phyloP scores from a whole-genome alignment of 129 eudicot genomes.

The Oenanthe sinensis region DNA sequence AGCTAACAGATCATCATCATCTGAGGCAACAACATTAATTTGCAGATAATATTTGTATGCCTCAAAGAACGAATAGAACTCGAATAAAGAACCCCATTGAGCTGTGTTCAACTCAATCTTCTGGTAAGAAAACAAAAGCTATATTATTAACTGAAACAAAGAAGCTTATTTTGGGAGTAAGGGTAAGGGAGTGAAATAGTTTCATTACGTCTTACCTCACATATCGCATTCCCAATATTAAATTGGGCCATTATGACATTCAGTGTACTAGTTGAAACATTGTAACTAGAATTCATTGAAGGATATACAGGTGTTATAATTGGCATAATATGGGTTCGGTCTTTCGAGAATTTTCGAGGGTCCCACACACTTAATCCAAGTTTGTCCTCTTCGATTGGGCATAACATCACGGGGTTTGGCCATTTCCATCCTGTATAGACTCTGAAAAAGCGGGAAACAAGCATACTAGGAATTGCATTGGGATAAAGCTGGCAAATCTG shows the following conservation, averaged over 20 bases:
- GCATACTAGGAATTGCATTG: constrained; percentile 13
- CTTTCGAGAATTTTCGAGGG: background rate
- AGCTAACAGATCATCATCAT: background rate
- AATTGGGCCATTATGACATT: background rate
- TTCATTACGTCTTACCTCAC: background rate
- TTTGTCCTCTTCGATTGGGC: background rate
- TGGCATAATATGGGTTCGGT: background rate
- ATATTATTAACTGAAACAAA: background rate
- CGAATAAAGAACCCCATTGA: constrained; percentile 6
- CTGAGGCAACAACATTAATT: constrained; percentile 8
- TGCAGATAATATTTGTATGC: constrained; percentile 7
- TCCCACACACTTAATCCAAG: constrained; percentile 6
- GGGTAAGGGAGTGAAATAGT: background rate
- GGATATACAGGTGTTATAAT: constrained; percentile 12
- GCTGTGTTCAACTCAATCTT: constrained; percentile 9
- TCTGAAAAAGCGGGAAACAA: constrained; percentile 7
- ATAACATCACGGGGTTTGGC: constrained; percentile 9
- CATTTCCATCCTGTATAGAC: constrained; percentile 6
- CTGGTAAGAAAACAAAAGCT: constrained; percentile 8
- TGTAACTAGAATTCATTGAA: constrained; percentile 15
- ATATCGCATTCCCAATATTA: background rate
- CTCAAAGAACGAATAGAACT: constrained; percentile 1
- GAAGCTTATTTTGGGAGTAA: background rate
- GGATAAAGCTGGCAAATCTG: constrained; percentile 17
- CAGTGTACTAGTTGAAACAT: constrained; percentile 9